phyloP scores from a whole-genome alignment of 1,284 basidiomycete species.

The Ustilago shanxiensis region DNA sequence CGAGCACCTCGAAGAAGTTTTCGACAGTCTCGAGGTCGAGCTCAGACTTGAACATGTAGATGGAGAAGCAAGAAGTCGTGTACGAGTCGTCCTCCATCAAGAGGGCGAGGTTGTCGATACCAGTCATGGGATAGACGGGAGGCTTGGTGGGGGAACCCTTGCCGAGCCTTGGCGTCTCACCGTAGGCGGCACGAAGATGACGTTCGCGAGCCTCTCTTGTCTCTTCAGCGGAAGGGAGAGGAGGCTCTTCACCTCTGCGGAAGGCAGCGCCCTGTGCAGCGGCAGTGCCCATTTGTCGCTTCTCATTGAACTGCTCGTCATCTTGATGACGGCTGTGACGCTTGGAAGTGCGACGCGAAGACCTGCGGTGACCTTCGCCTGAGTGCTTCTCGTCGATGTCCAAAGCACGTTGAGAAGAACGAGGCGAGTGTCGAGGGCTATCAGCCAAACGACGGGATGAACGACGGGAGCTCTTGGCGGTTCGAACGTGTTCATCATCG shows the following conservation, averaged over 20 bases:
- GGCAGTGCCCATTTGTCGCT: slow-evolving; percentile 22
- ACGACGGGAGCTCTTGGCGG: slow-evolving; percentile 19
- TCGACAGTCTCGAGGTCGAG: slow-evolving; percentile 65
- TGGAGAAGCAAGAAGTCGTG: slow-evolving; percentile 68
- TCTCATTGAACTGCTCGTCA: slow-evolving; percentile 7
- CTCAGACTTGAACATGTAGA: slow-evolving; percentile 67
- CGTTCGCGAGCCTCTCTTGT: slow-evolving; percentile 37
- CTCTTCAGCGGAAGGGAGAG: slow-evolving; percentile 27
- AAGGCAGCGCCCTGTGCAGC: slow-evolving; percentile 51
- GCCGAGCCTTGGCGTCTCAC: slow-evolving; percentile 44
- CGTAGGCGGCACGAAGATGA: slow-evolving; percentile 42
- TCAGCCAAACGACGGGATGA: slow-evolving; percentile 27
- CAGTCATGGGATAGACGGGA: slow-evolving; percentile 59
- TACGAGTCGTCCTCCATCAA: slow-evolving; percentile 67
- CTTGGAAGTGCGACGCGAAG: slow-evolving; percentile 29
- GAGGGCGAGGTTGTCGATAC: slow-evolving; percentile 68
- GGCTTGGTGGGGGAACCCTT: slow-evolving; percentile 52
- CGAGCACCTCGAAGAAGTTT: slow-evolving; percentile 66
- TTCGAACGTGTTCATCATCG: slow-evolving; percentile 5
- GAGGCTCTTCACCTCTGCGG: slow-evolving; percentile 27
- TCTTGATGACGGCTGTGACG: slow-evolving; percentile 7
- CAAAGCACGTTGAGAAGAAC: slow-evolving; percentile 13
- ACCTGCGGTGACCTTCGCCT: slow-evolving; percentile 4
- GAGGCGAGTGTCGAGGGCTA: slow-evolving; percentile 23
- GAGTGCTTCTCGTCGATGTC: slow-evolving; percentile 14